phyloP scores from a whole-genome alignment of 129 eudicot species.

The Ambrosia trifida region DNA sequence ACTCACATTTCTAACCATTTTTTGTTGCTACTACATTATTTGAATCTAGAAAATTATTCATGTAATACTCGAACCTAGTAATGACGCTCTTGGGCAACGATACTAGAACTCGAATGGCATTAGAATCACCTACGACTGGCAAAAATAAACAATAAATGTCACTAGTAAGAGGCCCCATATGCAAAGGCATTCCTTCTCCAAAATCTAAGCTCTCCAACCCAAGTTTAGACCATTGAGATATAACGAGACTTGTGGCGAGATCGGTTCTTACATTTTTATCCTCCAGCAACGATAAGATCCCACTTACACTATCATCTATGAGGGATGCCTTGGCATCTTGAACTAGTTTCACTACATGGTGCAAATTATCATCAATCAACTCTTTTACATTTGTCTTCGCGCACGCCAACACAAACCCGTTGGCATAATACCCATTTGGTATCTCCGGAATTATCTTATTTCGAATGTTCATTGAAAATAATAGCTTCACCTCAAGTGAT shows the following conservation, averaged over 20 bases:
- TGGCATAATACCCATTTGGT: conserved; percentile 81
- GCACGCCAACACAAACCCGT: conserved; percentile 83
- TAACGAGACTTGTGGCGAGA: conserved; percentile 64
- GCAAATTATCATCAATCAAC: conserved; percentile 42
- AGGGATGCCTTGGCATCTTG: conserved; percentile 63
- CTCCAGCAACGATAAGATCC: conserved; percentile 54
- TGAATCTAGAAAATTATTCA: conserved; percentile 47
- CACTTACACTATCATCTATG: conserved; percentile 48
- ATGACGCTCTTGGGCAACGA: conserved; percentile 67
- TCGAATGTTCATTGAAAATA: conserved; percentile 70
- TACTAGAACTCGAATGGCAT: conserved; percentile 62
- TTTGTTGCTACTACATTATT: conserved; percentile 31
- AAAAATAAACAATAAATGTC: conserved; percentile 87
- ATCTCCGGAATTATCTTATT: conserved; percentile 45
- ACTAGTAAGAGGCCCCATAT: conserved; percentile 78
- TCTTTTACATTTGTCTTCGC: conserved; percentile 66
- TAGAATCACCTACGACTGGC: conserved; percentile 52
- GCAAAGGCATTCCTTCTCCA: conserved; percentile 77
- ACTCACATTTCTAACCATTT: conserved; percentile 18
- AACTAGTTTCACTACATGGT: conserved; percentile 52
- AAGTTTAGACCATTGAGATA: conserved; percentile 90
- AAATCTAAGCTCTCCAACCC: conserved; percentile 84
- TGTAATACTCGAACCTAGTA: conserved; percentile 61
- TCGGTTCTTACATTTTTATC: conserved; percentile 60
- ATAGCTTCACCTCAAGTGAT: conserved; percentile 56